Conservation (phyloP, 23 red algal species). For the Gracilaria gracilis region DNA sequence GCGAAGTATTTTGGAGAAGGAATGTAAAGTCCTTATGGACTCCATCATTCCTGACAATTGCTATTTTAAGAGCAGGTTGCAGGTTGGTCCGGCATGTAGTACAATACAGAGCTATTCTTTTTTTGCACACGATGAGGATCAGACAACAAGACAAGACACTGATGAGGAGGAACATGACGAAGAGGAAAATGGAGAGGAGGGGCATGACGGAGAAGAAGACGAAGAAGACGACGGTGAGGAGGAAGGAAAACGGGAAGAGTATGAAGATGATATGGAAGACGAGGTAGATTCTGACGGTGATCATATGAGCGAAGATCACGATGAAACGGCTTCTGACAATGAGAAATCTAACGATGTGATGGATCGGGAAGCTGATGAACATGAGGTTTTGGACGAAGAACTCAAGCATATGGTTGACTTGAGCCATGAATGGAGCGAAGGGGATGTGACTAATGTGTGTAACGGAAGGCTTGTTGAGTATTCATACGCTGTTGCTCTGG, state of each 20-base stretch:
- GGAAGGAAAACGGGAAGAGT: neutral
- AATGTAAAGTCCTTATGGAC: slow-evolving; percentile 33
- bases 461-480: slow-evolving; percentile 43
- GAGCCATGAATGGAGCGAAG: slow-evolving; percentile 42
- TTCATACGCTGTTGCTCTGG: slow-evolving; percentile 19
- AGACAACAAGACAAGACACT: slow-evolving; percentile 32
- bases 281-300: neutral
- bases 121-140: slow-evolving; percentile 30
- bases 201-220: slow-evolving; percentile 6
- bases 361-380: slow-evolving; percentile 19
- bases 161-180: slow-evolving; percentile 20
- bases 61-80: slow-evolving; percentile 34
- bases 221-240: neutral
- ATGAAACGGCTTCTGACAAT: neutral
- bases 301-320: neutral
- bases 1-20: slow-evolving; percentile 35
- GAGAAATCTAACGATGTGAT: neutral
- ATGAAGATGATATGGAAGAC: neutral
- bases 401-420: slow-evolving; percentile 30
- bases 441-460: slow-evolving; percentile 26
- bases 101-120: slow-evolving; percentile 27
- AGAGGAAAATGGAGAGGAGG: neutral
- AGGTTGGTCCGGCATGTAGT: slow-evolving; percentile 43
- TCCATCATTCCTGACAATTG: slow-evolving; percentile 53
- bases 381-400: slow-evolving; percentile 2